These are phyloP conservation scores for Hanseniaspora sp. DNA, from an alignment of 1,139 yeast species.

Conservation along the genomic window DNA sequence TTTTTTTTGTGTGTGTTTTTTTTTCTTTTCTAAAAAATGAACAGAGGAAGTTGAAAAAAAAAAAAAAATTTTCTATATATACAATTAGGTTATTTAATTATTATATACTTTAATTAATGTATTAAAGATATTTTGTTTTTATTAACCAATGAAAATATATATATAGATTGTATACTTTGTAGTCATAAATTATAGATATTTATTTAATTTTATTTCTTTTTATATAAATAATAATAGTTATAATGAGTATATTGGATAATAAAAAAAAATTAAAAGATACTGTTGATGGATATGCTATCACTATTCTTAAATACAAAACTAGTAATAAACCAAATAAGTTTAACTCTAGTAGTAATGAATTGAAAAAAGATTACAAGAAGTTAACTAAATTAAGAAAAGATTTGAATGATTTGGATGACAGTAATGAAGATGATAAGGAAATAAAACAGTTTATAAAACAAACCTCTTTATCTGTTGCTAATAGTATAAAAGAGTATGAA, in stretches of 20 bases:
- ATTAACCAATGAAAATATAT: no score
- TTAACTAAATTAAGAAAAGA: conserved; percentile 14
- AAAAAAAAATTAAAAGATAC: conserved; percentile 13
- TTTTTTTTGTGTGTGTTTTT: no score
- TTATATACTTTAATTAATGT: no score
- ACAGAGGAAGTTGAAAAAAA: no score
- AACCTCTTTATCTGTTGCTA: not conserved
- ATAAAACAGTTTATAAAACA: not conserved
- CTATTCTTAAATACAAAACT: conserved; percentile 8
- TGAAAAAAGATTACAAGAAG: conserved; percentile 14
- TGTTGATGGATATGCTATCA: conserved; percentile 5
- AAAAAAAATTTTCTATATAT: no score
- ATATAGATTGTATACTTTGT: no score
- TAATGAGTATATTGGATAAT: conserved; percentile 12
- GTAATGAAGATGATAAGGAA: not conserved
- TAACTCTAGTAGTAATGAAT: conserved; percentile 7
- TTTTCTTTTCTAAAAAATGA: no score
- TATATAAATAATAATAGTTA: not conserved
- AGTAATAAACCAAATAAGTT: conserved; percentile 14
- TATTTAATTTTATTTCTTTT: no score
- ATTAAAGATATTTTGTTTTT: no score
- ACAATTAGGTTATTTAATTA: no score
- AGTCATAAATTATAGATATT: not conserved
- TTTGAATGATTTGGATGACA: conserved; percentile 8
- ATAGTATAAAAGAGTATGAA: conserved; percentile 8